Evolutionary conservation across 108 stramenopile species (phyloP).

Genomic region (Cyclostephanos tholiformis): DNA sequence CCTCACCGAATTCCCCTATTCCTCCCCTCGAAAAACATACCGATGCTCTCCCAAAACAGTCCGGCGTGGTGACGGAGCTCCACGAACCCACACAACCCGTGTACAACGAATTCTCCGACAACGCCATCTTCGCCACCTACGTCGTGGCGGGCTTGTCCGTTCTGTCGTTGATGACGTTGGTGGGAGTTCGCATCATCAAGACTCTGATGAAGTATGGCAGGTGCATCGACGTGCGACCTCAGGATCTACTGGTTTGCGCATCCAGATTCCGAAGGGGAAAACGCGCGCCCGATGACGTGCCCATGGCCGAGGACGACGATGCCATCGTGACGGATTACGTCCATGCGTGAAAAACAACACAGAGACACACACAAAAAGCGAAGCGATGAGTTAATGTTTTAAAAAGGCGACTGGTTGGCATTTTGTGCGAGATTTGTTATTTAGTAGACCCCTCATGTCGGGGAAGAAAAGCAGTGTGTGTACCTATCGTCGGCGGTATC

Average conservation of each 20-base stretch:
- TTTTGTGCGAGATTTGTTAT: too few relatives aligned
- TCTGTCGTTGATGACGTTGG: constrained; percentile 17
- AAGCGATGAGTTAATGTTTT: too few relatives aligned
- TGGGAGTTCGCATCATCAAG: constrained; percentile 26
- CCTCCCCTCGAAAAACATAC: too few relatives aligned
- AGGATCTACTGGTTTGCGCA: constrained; percentile 15
- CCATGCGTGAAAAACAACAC: too few relatives aligned
- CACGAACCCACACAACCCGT: constrained; percentile 34
- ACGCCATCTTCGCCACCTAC: constrained; percentile 28
- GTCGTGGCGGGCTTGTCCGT: constrained; percentile 23
- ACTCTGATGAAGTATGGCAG: constrained; percentile 30
- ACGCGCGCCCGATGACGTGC: background rate
- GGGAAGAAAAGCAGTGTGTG: too few relatives aligned
- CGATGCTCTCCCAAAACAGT: too few relatives aligned
- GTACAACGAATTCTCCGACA: constrained; percentile 42
- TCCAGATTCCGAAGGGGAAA: constrained; percentile 7
- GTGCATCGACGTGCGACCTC: constrained; percentile 19
- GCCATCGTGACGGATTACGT: constrained; percentile 33
- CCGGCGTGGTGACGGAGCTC: constrained; percentile 36
- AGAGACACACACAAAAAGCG: too few relatives aligned
- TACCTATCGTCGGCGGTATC: too few relatives aligned
- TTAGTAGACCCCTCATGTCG: too few relatives aligned
- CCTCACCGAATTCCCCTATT: too few relatives aligned
- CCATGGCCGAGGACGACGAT: background rate
- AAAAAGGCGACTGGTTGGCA: too few relatives aligned